These are phyloP conservation scores for Takakia lepidozioides DNA, from an alignment of 225 moss, liverwort and hornwort species.

Conservation along the genomic window DNA sequence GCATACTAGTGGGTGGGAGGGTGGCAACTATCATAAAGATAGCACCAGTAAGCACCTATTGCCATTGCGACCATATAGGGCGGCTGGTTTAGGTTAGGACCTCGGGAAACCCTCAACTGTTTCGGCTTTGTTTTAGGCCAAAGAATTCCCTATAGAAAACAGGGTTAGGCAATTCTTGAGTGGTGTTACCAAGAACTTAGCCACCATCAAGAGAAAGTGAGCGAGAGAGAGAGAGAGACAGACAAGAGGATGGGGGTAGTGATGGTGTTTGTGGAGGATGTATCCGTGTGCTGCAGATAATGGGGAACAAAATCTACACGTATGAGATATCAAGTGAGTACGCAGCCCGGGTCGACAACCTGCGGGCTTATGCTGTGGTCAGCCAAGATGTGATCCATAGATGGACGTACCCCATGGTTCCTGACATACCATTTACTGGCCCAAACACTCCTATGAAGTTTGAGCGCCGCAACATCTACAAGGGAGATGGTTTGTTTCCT, in stretches of 20 bases:
- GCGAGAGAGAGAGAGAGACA: too few species aligned
- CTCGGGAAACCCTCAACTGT: too few species aligned
- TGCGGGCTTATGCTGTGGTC: slow-evolving; percentile 85
- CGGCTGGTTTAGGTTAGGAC: too few species aligned
- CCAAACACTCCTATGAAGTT: slow-evolving; percentile 59
- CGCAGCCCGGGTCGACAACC: slow-evolving; percentile 91
- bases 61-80: too few species aligned
- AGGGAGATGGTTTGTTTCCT: slow-evolving; percentile 64
- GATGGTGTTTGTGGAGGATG: too few species aligned
- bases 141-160: slow-evolving; percentile 4
- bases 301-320: slow-evolving; percentile 96
- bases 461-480: slow-evolving; percentile 89
- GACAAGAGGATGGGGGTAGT: too few species aligned
- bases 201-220: too few species aligned
- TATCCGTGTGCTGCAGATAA: slow-evolving; percentile 70
- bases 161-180: slow-evolving; percentile 10
- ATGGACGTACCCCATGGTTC: slow-evolving; percentile 97
- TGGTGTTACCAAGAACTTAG: too few species aligned
- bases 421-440: slow-evolving; percentile 72
- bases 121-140: too few species aligned
- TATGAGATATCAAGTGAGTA: slow-evolving; percentile 81
- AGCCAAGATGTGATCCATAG: slow-evolving; percentile 93
- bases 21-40: too few species aligned
- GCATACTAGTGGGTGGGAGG: too few species aligned
- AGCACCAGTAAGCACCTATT: too few species aligned